These are phyloP conservation scores for Ophiostoma piceae DNA, from an alignment of 2,329 filamentous ascomycete genomes.

Conservation along the genomic window DNA sequence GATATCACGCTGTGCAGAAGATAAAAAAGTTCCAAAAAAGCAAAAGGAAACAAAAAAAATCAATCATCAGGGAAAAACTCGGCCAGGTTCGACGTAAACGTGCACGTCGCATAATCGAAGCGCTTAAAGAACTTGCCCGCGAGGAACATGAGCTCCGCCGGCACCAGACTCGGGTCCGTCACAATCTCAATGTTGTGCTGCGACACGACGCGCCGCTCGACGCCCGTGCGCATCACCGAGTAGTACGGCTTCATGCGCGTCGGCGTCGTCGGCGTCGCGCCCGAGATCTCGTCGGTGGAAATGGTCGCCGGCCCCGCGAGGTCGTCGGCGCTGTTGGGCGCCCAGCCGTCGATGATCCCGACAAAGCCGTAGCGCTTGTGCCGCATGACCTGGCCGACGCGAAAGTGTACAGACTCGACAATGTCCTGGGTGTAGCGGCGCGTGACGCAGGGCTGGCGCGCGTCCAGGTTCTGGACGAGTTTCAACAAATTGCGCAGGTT, in stretches of 20 bases:
- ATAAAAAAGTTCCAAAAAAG: background rate
- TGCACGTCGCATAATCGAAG: slow-evolving; percentile 61
- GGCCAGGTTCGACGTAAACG: slow-evolving; percentile 73
- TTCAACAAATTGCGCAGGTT: slow-evolving; percentile 37
- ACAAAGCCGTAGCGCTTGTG: slow-evolving; percentile 76
- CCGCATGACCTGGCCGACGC: slow-evolving; percentile 75
- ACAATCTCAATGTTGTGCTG: slow-evolving; percentile 75
- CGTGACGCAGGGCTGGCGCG: slow-evolving; percentile 35
- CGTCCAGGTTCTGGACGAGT: slow-evolving; percentile 44
- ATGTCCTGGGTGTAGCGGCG: slow-evolving; percentile 36
- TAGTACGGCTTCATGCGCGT: slow-evolving; percentile 57
- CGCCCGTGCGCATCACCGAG: slow-evolving; percentile 57
- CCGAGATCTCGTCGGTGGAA: background rate
- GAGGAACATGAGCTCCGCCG: slow-evolving; percentile 56
- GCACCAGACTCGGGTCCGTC: slow-evolving; percentile 42
- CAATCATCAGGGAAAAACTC: slow-evolving; percentile 86
- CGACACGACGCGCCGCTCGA: slow-evolving; percentile 63
- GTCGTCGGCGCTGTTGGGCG: slow-evolving; percentile 36
- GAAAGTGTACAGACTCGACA: slow-evolving; percentile 50
- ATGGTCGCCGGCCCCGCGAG: background rate
- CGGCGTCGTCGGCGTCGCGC: background rate
- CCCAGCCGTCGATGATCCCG: slow-evolving; percentile 87
- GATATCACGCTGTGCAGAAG: background rate
- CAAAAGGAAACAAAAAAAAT: slow-evolving; percentile 22
- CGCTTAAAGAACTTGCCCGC: slow-evolving; percentile 86